phyloP scores from a whole-genome alignment of 2,329 filamentous ascomycete genomes.

The Blastomyces parvus region DNA sequence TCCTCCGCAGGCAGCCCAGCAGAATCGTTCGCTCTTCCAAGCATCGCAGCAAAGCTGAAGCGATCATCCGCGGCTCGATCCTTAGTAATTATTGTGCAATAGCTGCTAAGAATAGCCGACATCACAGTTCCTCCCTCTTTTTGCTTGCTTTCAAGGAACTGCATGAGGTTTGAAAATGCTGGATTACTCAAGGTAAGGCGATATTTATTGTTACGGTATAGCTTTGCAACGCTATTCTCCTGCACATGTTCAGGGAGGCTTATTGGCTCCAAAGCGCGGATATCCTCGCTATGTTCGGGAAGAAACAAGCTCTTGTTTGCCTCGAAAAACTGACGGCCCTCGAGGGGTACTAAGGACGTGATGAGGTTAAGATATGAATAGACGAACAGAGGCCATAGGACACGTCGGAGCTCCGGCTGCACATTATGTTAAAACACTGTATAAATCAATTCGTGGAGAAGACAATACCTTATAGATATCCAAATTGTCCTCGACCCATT shows the following conservation, averaged over 20 bases:
- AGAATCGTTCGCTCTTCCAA: constrained; percentile 45
- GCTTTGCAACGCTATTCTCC: constrained; percentile 65
- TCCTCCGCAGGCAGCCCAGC: constrained; percentile 55
- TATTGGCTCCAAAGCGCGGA: constrained; percentile 64
- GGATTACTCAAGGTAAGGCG: constrained; percentile 80
- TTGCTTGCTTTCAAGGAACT: constrained; percentile 79
- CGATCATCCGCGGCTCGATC: constrained; percentile 51
- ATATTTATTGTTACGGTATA: constrained; percentile 82
- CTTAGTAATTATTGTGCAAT: constrained; percentile 50
- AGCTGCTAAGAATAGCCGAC: constrained; percentile 58
- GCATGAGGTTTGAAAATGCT: constrained; percentile 71
- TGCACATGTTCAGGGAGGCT: constrained; percentile 67
- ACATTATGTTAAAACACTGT: constrained; percentile 9
- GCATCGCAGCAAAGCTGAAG: constrained; percentile 50
- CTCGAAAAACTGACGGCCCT: constrained; percentile 64
- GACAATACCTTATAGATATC: constrained; percentile 75
- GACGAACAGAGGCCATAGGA: constrained; percentile 89
- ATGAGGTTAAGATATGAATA: constrained; percentile 83
- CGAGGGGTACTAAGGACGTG: constrained; percentile 58
- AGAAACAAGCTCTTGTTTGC: constrained; percentile 62
- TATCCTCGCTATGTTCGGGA: constrained; percentile 66
- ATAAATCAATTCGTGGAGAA: background rate
- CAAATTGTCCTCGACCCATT: constrained; percentile 84
- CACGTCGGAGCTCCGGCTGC: constrained; percentile 73
- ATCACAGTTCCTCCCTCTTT: constrained; percentile 72